These are phyloP conservation scores for Annulohypoxylon nitens DNA, from an alignment of 495 filamentous ascomycete genomes.

Conservation along the genomic window DNA sequence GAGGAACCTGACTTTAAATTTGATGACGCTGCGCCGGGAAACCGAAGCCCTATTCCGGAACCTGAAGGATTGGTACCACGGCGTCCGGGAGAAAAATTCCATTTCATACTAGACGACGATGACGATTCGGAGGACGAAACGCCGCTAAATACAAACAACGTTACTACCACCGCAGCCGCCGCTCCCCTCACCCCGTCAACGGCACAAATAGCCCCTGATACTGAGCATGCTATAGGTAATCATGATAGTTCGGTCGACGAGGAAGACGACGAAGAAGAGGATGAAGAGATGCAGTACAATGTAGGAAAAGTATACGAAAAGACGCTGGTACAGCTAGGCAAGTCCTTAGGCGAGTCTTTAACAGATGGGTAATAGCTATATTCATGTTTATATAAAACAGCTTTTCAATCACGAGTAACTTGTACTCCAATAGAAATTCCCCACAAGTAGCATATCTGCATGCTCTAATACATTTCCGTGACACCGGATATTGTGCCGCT, in stretches of 20 bases:
- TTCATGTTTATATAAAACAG: not conserved
- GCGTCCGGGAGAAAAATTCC: slow-evolving; percentile 40
- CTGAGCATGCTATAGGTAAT: slow-evolving; percentile 34
- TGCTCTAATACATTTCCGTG: not conserved
- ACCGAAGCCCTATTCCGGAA: slow-evolving; percentile 22
- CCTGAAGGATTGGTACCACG: not conserved
- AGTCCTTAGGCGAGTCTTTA: slow-evolving; percentile 62
- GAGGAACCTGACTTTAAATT: slow-evolving; percentile 38
- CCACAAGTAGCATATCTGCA: not conserved
- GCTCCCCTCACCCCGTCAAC: not conserved
- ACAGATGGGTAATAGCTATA: slow-evolving; percentile 15
- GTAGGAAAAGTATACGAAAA: slow-evolving; percentile 81
- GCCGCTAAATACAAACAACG: slow-evolving; percentile 1
- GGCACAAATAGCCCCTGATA: slow-evolving; percentile 21
- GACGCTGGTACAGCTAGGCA: slow-evolving; percentile 78
- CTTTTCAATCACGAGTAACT: not conserved
- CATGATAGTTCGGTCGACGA: slow-evolving; percentile 15
- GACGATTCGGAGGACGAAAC: slow-evolving; percentile 39
- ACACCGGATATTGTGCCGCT: not conserved
- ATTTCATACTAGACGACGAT: slow-evolving; percentile 49
- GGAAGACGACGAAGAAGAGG: slow-evolving; percentile 58
- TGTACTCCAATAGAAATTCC: not conserved
- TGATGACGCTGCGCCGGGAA: slow-evolving; percentile 51
- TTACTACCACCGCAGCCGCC: not conserved
- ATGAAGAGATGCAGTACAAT: slow-evolving; percentile 68